Evolutionary conservation across 495 filamentous ascomycete species (phyloP).

Genomic region (Podospora pseudopauciseta): DNA sequence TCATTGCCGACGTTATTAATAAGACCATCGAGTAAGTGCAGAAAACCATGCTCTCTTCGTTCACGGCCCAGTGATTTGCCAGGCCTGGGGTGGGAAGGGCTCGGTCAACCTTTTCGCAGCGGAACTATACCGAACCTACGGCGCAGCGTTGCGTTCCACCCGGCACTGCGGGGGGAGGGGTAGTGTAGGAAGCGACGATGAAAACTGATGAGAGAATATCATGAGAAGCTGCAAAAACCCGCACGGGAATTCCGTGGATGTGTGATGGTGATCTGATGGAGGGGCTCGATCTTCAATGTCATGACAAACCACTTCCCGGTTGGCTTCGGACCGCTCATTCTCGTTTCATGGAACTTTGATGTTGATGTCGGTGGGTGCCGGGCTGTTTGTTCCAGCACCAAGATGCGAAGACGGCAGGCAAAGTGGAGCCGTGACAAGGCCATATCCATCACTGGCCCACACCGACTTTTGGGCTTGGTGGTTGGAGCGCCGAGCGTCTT

Average conservation of each 20-base stretch:
- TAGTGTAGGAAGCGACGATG: neutral
- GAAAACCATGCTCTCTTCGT: constrained; percentile 7
- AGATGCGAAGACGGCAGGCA: constrained; percentile 3
- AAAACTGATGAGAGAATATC: neutral
- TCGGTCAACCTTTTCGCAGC: constrained; percentile 13
- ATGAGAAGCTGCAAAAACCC: neutral
- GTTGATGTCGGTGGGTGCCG: neutral
- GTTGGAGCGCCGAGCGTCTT: neutral
- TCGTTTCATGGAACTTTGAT: neutral
- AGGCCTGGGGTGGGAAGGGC: neutral
- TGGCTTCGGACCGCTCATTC: neutral
- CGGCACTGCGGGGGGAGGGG: neutral
- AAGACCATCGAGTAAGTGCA: constrained; percentile 22
- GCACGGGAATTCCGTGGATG: neutral
- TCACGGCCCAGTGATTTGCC: constrained; percentile 3
- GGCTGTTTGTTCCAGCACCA: neutral
- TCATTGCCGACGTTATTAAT: constrained; percentile 26
- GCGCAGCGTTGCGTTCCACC: constrained; percentile 3
- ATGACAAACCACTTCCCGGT: neutral
- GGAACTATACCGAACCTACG: constrained; percentile 2
- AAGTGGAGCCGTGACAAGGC: constrained; percentile 2
- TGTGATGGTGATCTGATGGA: neutral
- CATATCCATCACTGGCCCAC: constrained; percentile 19
- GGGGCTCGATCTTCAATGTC: neutral
- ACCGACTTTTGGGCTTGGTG: constrained; percentile 33